Percentiles rank a stretch among this genome's conserved stretches.
Evolutionary conservation across 352 stramenopile genomes (phyloP).

Genomic region (Pythium graminicola): DNA sequence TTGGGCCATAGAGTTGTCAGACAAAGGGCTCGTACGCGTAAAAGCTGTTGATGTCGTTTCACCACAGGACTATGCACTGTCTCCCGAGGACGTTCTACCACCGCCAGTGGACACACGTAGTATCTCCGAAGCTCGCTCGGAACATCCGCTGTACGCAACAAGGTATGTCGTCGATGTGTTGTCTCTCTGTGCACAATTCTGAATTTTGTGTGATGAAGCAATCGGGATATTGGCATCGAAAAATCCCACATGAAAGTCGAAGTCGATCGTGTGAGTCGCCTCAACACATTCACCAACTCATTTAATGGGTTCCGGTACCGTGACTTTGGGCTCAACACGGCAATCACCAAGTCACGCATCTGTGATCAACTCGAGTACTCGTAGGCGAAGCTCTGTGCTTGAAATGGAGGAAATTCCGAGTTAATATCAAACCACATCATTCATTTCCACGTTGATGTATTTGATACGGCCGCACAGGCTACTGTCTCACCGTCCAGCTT

Average conservation of each 20-base stretch:
- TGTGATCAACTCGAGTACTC: slow-evolving; percentile 68
- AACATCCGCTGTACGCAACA: slow-evolving; percentile 71
- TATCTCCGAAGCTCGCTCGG: slow-evolving; percentile 49
- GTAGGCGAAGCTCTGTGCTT: slow-evolving; percentile 14
- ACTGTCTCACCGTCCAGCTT: neutral
- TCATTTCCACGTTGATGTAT: slow-evolving; percentile 10
- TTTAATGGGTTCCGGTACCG: slow-evolving; percentile 84
- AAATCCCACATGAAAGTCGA: slow-evolving; percentile 73
- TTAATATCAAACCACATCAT: neutral
- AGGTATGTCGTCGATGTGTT: slow-evolving; percentile 26
- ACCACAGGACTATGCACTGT: slow-evolving; percentile 45
- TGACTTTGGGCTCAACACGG: slow-evolving; percentile 76
- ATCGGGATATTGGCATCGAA: slow-evolving; percentile 61
- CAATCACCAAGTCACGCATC: slow-evolving; percentile 75
- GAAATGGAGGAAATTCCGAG: too few species aligned
- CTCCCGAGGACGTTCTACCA: slow-evolving; percentile 45
- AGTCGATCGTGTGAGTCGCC: slow-evolving; percentile 47
- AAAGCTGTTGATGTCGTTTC: slow-evolving; percentile 47
- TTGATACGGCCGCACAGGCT: neutral
- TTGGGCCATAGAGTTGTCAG: slow-evolving; percentile 37
- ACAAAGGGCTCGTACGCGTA: slow-evolving; percentile 44
- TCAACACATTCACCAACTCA: slow-evolving; percentile 74
- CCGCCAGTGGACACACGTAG: slow-evolving; percentile 43
- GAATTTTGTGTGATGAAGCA: slow-evolving; percentile 19
- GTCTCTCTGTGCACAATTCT: neutral